These are phyloP conservation scores for Botrytis byssoidea DNA, from an alignment of 2,329 filamentous ascomycete genomes.

Conservation along the genomic window DNA sequence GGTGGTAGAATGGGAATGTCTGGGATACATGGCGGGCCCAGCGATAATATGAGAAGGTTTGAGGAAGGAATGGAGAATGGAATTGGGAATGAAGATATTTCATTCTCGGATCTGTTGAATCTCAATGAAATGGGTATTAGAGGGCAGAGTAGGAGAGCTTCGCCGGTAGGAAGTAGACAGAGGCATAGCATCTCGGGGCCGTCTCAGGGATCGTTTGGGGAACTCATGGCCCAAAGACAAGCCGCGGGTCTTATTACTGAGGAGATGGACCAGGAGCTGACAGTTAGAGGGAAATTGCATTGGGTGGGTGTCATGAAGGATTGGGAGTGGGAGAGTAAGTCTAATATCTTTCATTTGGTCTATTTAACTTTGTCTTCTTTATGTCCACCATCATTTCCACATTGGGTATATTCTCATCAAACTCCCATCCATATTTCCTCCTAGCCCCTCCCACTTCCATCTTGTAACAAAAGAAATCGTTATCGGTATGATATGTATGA, in stretches of 20 bases:
- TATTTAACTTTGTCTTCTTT: not conserved
- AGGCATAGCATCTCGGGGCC: slow-evolving; percentile 24
- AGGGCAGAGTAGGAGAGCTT: not conserved
- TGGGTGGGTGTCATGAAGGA: slow-evolving; percentile 72
- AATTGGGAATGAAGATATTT: slow-evolving; percentile 31
- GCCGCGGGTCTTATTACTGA: slow-evolving; percentile 36
- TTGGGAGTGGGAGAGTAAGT: slow-evolving; percentile 69
- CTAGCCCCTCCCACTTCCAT: not conserved
- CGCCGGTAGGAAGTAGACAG: slow-evolving; percentile 9
- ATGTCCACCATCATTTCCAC: not conserved
- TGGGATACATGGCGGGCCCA: not conserved
- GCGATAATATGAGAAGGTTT: slow-evolving; percentile 34
- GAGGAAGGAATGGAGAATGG: slow-evolving; percentile 33
- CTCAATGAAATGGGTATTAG: slow-evolving; percentile 32
- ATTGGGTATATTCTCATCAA: not conserved
- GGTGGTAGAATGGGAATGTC: slow-evolving; percentile 22
- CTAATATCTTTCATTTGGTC: slow-evolving; percentile 17
- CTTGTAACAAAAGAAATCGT: slow-evolving; percentile 4
- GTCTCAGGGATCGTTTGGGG: slow-evolving; percentile 13
- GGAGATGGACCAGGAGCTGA: slow-evolving; percentile 57
- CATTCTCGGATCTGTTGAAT: slow-evolving; percentile 36
- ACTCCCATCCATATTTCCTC: not conserved
- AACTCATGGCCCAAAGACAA: slow-evolving; percentile 26
- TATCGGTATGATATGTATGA: not conserved
- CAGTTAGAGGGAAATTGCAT: slow-evolving; percentile 63